Evolutionary conservation across 805 yeast species (phyloP).

Genomic region (Nakazawaea laoshanensis): DNA sequence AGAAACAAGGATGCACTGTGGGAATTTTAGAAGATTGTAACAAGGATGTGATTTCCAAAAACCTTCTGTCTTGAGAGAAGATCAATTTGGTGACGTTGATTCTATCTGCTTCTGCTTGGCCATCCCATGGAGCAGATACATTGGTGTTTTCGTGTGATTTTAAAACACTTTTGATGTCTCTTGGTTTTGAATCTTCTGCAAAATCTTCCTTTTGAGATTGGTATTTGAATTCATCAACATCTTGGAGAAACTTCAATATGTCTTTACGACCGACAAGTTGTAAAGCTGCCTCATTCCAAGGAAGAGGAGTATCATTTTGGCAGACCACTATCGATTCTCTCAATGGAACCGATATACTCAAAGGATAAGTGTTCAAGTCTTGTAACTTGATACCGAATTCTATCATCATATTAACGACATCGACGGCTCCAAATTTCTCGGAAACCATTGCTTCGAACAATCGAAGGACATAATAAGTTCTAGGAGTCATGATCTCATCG

Average conservation of each 20-base stretch:
- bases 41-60: constrained; percentile 64
- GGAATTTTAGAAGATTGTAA: constrained; percentile 67
- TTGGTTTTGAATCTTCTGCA: neutral
- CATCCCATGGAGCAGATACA: constrained; percentile 55
- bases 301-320: constrained; percentile 43
- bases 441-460: constrained; percentile 59
- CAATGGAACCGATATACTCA: constrained; percentile 62
- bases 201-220: neutral
- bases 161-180: constrained; percentile 17
- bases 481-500: constrained; percentile 56
- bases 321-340: constrained; percentile 48
- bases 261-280: constrained; percentile 65
- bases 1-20: constrained; percentile 30
- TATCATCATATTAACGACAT: constrained; percentile 54
- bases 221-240: neutral
- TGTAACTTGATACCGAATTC: constrained; percentile 42
- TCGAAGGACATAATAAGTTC: constrained; percentile 50
- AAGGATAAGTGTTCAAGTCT: constrained; percentile 62
- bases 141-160: constrained; percentile 33
- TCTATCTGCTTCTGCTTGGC: constrained; percentile 60
- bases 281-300: constrained; percentile 37
- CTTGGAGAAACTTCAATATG: constrained; percentile 24
- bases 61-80: constrained; percentile 72
- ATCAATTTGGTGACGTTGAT: constrained; percentile 61
- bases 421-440: constrained; percentile 37